These are phyloP conservation scores for Pachyrhizus erosus DNA, from an alignment of 306 rosid genomes.

Conservation along the genomic window DNA sequence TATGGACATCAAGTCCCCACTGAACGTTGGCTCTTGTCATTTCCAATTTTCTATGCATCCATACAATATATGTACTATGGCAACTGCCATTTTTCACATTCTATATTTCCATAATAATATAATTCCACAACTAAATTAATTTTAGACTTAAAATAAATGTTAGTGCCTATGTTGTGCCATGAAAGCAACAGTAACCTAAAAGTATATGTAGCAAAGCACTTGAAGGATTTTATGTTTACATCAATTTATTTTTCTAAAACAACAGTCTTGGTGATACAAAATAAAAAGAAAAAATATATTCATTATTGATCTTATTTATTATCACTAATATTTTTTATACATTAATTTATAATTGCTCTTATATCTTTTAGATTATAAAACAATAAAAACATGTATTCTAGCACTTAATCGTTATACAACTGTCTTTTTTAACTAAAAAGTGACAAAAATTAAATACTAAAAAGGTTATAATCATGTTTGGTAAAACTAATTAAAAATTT, in stretches of 20 bases:
- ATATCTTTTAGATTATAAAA: background rate
- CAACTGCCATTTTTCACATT: background rate
- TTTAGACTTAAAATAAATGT: background rate
- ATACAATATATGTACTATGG: background rate
- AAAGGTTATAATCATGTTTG: too few relatives aligned
- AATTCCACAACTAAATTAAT: background rate
- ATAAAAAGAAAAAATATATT: too few relatives aligned
- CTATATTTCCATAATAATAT: background rate
- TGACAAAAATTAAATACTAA: background rate
- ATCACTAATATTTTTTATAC: too few relatives aligned
- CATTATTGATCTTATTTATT: too few relatives aligned
- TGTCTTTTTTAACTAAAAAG: background rate
- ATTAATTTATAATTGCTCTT: too few relatives aligned
- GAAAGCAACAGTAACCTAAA: background rate
- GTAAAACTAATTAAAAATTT: too few relatives aligned
- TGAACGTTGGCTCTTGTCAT: slow-evolving; percentile 23
- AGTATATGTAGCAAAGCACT: background rate
- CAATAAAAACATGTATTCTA: background rate
- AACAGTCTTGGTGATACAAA: too few relatives aligned
- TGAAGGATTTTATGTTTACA: background rate
- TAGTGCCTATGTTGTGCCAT: background rate
- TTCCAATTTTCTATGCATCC: background rate
- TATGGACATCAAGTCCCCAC: slow-evolving; percentile 34
- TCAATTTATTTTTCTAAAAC: too few relatives aligned
- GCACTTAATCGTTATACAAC: background rate